phyloP scores from a whole-genome alignment of 2,329 filamentous ascomycete species.

The Aureobasidium uvarum region DNA sequence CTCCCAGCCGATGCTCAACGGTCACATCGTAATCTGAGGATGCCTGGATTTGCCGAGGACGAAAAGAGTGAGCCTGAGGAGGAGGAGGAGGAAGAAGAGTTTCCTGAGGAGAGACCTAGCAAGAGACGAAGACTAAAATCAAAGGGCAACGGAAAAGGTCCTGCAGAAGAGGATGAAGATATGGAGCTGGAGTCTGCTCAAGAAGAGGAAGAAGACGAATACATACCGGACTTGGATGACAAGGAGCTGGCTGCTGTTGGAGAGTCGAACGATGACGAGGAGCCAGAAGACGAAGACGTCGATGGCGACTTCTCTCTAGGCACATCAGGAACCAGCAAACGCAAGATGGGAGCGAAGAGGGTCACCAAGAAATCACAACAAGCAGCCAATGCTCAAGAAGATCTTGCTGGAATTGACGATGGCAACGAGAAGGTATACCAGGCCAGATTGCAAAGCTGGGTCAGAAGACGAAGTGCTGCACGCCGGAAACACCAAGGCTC shows the following conservation, averaged over 20 bases:
- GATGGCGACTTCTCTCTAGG: slow-evolving; percentile 39
- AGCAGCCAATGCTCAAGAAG: slow-evolving; percentile 45
- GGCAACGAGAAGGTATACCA: slow-evolving; percentile 83
- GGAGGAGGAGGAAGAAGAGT: slow-evolving; percentile 39
- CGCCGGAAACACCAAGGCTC: slow-evolving; percentile 42
- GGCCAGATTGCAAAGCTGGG: slow-evolving; percentile 71
- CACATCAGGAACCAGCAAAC: slow-evolving; percentile 41
- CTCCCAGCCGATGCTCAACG: slow-evolving; percentile 35
- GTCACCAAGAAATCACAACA: slow-evolving; percentile 33
- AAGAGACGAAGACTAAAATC: slow-evolving; percentile 44
- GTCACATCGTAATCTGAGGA: slow-evolving; percentile 51
- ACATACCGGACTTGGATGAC: slow-evolving; percentile 44
- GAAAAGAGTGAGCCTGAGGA: slow-evolving; percentile 34
- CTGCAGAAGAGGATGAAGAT: slow-evolving; percentile 29
- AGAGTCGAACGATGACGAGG: slow-evolving; percentile 40
- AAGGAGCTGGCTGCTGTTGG: slow-evolving; percentile 41
- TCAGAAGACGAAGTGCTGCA: slow-evolving; percentile 60
- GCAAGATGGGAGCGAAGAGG: slow-evolving; percentile 40
- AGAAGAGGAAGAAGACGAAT: slow-evolving; percentile 45
- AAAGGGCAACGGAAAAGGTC: slow-evolving; percentile 28
- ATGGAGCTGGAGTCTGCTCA: slow-evolving; percentile 31
- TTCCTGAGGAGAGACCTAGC: slow-evolving; percentile 41
- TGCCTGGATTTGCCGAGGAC: slow-evolving; percentile 47
- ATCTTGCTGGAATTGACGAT: slow-evolving; percentile 72
- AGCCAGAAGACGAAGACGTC: slow-evolving; percentile 41